Evolutionary conservation across 1,284 basidiomycete genomes (phyloP).

Genomic region (Amylostereum areolatum): DNA sequence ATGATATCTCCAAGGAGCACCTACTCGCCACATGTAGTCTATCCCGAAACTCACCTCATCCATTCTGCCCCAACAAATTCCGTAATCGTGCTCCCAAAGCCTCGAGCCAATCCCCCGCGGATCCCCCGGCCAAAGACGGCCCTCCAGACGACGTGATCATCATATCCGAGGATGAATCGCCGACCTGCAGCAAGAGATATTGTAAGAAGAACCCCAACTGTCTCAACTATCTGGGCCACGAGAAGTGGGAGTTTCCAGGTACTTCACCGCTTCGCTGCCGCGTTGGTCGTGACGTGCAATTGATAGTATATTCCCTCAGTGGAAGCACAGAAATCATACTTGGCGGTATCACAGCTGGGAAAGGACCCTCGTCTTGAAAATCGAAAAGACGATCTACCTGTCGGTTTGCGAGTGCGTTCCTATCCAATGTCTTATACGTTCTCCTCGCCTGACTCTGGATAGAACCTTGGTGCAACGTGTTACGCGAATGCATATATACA

Average conservation of each 20-base stretch:
- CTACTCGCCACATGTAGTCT: conserved; percentile 64
- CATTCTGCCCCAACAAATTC: conserved; percentile 53
- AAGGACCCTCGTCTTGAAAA: conserved; percentile 44
- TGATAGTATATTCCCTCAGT: conserved; percentile 29
- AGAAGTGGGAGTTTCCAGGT: conserved; percentile 69
- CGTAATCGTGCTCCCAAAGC: conserved; percentile 16
- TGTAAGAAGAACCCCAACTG: conserved; percentile 79
- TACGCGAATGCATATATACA: conserved; percentile 92
- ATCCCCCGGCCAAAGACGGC: conserved; percentile 28
- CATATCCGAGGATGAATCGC: conserved; percentile 59
- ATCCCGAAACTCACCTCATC: conserved; percentile 37
- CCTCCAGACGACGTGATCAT: conserved; percentile 58
- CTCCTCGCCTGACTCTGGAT: conserved; percentile 5
- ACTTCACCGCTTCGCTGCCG: conserved; percentile 2
- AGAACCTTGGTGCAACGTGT: conserved; percentile 92
- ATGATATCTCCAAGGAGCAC: conserved; percentile 60
- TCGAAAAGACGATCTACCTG: conserved; percentile 54
- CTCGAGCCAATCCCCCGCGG: conserved; percentile 4
- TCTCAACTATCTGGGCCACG: conserved; percentile 80
- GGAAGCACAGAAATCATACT: conserved; percentile 42
- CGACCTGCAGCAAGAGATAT: conserved; percentile 50
- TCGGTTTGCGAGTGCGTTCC: conserved; percentile 66
- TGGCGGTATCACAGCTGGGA: conserved; percentile 47
- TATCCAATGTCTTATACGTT: not conserved
- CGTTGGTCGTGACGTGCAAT: not conserved